A percentile compares a stretch with the other conserved stretches of the same genome.
phyloP scores from a whole-genome alignment of 176 grass and related monocot species.

The Phoenix roebelenii region DNA sequence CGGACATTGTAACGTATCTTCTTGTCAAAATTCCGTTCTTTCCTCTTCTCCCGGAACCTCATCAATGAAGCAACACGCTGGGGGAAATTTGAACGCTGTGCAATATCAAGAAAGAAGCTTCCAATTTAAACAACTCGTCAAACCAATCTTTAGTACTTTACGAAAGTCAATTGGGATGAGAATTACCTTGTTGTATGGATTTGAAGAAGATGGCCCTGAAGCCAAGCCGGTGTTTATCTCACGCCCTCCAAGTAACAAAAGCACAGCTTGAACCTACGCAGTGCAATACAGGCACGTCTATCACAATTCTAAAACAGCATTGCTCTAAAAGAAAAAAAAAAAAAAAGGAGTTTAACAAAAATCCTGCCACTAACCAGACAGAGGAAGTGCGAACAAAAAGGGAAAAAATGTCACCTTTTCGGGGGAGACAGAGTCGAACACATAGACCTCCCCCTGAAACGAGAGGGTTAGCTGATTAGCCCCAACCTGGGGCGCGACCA shows the following conservation, averaged over 20 bases:
- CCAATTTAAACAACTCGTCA: conserved; percentile 14
- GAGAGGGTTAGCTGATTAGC: conserved; percentile 86
- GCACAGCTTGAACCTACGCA: conserved; percentile 87
- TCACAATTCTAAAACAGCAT: background rate
- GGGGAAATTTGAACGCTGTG: conserved; percentile 82
- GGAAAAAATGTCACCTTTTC: conserved; percentile 50
- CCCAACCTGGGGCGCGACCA: conserved; percentile 24
- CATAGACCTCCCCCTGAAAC: conserved; percentile 96
- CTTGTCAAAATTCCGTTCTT: conserved; percentile 97
- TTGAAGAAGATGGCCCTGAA: conserved; percentile 35
- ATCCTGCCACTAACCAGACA: background rate
- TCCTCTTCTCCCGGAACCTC: conserved; percentile 97
- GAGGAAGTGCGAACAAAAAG: background rate
- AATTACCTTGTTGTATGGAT: conserved; percentile 64
- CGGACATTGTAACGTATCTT: conserved; percentile 91
- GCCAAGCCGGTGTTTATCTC: conserved; percentile 53
- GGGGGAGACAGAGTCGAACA: conserved; percentile 92
- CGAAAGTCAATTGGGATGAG: background rate
- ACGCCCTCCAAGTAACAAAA: conserved; percentile 84
- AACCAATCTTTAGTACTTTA: conserved; percentile 6
- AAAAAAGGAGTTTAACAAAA: background rate
- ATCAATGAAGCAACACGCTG: conserved; percentile 91
- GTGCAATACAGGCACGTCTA: background rate
- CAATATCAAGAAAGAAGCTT: conserved; percentile 11
- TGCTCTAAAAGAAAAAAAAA: no score